Evolutionary conservation across 768 basidiomycete species (phyloP), one percentile per base, ranked within the genome.

Genomic region (Lyophyllum semitale): DNA sequence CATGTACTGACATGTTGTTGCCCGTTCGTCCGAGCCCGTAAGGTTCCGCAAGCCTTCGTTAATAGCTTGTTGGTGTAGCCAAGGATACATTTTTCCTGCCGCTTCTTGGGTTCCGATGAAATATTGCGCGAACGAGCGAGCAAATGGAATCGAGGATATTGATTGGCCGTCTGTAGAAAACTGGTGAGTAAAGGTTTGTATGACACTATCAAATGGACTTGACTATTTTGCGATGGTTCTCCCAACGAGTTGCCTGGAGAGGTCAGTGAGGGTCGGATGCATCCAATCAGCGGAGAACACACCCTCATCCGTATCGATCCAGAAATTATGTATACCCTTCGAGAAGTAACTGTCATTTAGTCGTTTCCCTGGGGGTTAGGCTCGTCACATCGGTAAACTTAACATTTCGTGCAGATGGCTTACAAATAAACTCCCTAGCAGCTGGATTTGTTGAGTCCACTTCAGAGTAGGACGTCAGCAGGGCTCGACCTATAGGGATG

Each of bases 281-380:
- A 15, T 8, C 4, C 15, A 15, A 6, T 35, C 12, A n/a, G 26
- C n/a, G 12, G 8, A 25, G 26, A 26, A 42, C 63, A 20, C 42
- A 69, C 68, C 72, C 50, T 73, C 72, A n/a, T 68, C 72, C 59
- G 72, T 71, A 51, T 73, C 72, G 32, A 72, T 73, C 71, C 72
- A 73, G 48, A 71, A 72, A 55, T 72, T 72, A 48, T 71, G 70
- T 26, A 73, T 70, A 3, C 72, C 72, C 38, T 64, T 69, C 5
- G 72, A 73, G 54, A 68, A 72, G 27, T 73, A 73, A 49, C 71
- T 72, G 20, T 72, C 66, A 44, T 73, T 73, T 46, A 73, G 50
- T 4, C 67, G 64, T 56, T 59, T 69, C 72, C 72, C 72, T 73
- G 41, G 13, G 12, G 13, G 13, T 38, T 18, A 41, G 20, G 32